Evolutionary conservation across 768 basidiomycete species (phyloP).

Genomic region (Russula sp.): DNA sequence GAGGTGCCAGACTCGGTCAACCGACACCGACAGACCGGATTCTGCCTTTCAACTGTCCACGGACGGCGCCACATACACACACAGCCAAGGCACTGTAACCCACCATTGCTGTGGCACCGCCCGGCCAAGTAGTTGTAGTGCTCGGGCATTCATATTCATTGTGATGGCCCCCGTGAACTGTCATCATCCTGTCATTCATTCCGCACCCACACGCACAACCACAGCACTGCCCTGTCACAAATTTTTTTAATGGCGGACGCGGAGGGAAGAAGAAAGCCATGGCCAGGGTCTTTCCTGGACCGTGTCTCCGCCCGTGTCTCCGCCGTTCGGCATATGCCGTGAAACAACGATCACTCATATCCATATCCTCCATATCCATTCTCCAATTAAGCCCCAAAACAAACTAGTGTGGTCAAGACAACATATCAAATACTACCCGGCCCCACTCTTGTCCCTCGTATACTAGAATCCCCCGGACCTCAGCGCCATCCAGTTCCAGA

Average conservation of each 20-base stretch:
- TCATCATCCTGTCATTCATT: too few relatives aligned
- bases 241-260: not conserved
- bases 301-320: not conserved
- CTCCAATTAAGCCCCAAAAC: constrained; percentile 13
- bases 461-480: constrained; percentile 77
- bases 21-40: constrained; percentile 1
- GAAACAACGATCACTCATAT: not conserved
- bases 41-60: constrained; percentile 6
- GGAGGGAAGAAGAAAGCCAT: not conserved
- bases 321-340: not conserved
- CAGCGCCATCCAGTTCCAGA: constrained; percentile 79
- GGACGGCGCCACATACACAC: constrained; percentile 11
- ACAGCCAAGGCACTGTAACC: constrained; percentile 5
- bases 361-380: too few relatives aligned
- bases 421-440: constrained; percentile 60
- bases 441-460: constrained; percentile 80
- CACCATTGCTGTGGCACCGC: not conserved
- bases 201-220: too few relatives aligned
- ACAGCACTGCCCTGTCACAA: not conserved
- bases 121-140: not conserved
- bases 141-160: not conserved
- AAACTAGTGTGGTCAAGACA: constrained; percentile 35
- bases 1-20: not conserved
- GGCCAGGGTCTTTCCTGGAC: not conserved
- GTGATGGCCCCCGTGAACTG: not conserved